Conservation (phyloP, 2,329 filamentous ascomycete species). For the Epicoccum nigrum region DNA sequence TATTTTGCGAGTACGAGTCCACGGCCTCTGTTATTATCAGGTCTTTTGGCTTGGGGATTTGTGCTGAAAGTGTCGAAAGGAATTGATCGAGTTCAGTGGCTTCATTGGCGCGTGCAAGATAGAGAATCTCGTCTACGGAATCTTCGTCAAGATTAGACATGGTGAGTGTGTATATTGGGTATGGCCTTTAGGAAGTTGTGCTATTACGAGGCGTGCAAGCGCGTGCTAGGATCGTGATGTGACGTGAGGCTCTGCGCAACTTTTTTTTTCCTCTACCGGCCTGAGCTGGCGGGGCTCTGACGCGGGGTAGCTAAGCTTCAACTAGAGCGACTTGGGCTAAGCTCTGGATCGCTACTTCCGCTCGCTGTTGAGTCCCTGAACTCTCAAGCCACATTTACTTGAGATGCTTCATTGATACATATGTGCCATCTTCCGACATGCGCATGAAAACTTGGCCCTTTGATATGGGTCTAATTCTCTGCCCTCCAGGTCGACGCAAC, state of each 20-base stretch:
- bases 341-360: constrained; percentile 3
- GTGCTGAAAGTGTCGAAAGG: constrained; percentile 65
- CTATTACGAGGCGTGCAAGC: not conserved
- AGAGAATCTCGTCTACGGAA: constrained; percentile 89
- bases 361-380: not conserved
- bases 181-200: not conserved
- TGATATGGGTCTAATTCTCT: not conserved
- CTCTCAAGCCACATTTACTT: constrained; percentile 4
- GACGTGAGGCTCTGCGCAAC: constrained; percentile 17
- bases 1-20: constrained; percentile 78
- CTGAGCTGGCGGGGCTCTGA: constrained; percentile 7
- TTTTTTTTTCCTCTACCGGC: constrained; percentile 13
- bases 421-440: too few species aligned
- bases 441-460: not conserved
- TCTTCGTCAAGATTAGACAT: constrained; percentile 61
- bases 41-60: constrained; percentile 66
- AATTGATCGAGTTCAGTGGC: constrained; percentile 67
- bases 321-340: not conserved
- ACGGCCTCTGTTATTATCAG: constrained; percentile 70
- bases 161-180: constrained; percentile 2
- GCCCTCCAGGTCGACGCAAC: not conserved
- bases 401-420: not conserved
- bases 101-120: constrained; percentile 81
- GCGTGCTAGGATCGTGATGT: constrained; percentile 11
- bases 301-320: constrained; percentile 8